Base-by-base conservation (phyloP, 176 grass and related monocot species). In the Lolium perenne region DNA sequence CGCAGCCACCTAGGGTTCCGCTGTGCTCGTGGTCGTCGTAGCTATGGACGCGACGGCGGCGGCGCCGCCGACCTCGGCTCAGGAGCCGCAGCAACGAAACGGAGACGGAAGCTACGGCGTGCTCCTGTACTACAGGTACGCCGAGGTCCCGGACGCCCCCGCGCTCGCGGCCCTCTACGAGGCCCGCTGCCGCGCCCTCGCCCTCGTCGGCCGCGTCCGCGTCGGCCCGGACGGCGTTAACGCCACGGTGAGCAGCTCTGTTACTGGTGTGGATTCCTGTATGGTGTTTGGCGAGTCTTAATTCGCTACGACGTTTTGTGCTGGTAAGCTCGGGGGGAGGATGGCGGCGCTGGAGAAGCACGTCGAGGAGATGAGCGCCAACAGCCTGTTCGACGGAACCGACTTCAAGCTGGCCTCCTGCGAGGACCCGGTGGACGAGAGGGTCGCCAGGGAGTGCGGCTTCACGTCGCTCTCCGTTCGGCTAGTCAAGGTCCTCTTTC, bases 41-140 rank as follows among this genome's bases (percentile, higher is more conserved):
- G 40, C 25, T 43, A 91, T 91, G 89, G 85, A 91, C 25, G 67
- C 23, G 80, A 11, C 48, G 71, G 25, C 12, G 80, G 13, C 22
- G 74, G n/a, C n/a, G n/a, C 22, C n/a, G 41, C 46, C 25, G 15
- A 35, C 25, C 0, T 35, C 74, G 23, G 53, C 14, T 29, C 47
- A 32, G 14, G 72, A 75, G 25, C 15, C 18, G 22, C 73, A 54
- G 38, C 16, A 38, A n/a, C n/a, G n/a, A n/a, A n/a, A 10, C 3
- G 71, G 17, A 3, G 14, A 45, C 15, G 29, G 17, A 1, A 13
- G 46, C 4, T 89, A 92, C n/a, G 93, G 96, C 9, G 92, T 98
- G 84, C 93, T 98, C 45, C 96, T 98, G 7, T 98, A 98, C 74
- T 98, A 98, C 88, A 95, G 90, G 88, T 98, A 95, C 84, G 86